Evolutionary conservation across 306 rosid genomes (phyloP), one percentile per base, ranked within the genome.

Genomic region (Sicyos baderoa): DNA sequence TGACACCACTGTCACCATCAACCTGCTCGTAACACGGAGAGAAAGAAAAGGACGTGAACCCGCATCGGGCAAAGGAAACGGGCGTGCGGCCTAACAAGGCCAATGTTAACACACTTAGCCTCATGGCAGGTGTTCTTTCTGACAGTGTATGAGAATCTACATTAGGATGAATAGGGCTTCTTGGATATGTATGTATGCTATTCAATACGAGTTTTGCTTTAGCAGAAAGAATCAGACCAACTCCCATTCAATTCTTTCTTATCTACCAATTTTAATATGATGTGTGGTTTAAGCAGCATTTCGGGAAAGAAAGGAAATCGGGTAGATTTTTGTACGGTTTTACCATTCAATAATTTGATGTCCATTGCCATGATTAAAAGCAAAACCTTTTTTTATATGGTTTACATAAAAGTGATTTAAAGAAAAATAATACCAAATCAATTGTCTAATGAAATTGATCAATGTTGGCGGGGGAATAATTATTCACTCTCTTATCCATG

Each of bases 111-210:
- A 29, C n/a, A n/a, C n/a, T 8, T 37, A 62, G 17, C 69, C 40
- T 63, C 52, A 37, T 18, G 50, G 50, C 29, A 42, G 25, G 70
- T 42, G 45, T 59, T 29, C 0, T 11, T 19, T 32, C n/a, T 62
- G 68, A 40, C n/a, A 35, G 25, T 62, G 29, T 25, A 27, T 40
- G 27, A 17, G 68, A 62, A 62, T 40, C 29, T 62, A 40, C 29
- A 62, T 40, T 62, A 9, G 69, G 69, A 62, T 40, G 69, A 62
- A 62, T 17, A 40, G 47, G 2, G 69, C 42, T 59, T 59, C 45
- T n/a, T n/a, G n/a, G n/a, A n/a, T n/a, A n/a, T n/a, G 16, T 59
- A 29, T 62, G 69, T 62, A 37, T 62, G 17, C 25, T 62, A 10
- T 62, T 62, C 51, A 35, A 37, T 62, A 37, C n/a, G 51, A 62